Evolutionary conservation across 2,329 filamentous ascomycete genomes (phyloP).

Genomic region (Cladobotryum protrusum): DNA sequence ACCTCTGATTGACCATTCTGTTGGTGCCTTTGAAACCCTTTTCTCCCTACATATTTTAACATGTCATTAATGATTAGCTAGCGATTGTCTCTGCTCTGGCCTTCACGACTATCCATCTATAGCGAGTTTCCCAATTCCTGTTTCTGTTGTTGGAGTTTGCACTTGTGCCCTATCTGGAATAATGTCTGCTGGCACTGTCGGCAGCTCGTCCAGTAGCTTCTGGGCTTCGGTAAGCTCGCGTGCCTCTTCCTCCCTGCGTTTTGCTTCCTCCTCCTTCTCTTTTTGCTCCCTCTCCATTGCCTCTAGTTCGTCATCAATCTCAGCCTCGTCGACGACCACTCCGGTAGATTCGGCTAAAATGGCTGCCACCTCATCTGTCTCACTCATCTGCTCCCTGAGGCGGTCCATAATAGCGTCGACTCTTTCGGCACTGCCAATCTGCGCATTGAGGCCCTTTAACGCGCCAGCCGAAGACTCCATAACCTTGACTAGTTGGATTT

Average conservation of each 20-base stretch:
- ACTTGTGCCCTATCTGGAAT: slow-evolving; percentile 28
- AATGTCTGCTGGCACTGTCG: slow-evolving; percentile 30
- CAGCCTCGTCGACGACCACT: slow-evolving; percentile 63
- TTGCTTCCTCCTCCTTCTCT: slow-evolving; percentile 45
- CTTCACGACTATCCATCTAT: slow-evolving; percentile 11
- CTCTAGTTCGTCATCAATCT: slow-evolving; percentile 83
- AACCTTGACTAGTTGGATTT: slow-evolving; percentile 74
- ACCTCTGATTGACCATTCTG: too few relatives aligned
- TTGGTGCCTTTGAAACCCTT: too few relatives aligned
- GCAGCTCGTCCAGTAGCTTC: slow-evolving; percentile 47
- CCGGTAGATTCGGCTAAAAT: slow-evolving; percentile 62
- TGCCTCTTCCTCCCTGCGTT: slow-evolving; percentile 36
- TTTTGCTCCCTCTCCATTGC: slow-evolving; percentile 59
- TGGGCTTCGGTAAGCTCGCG: slow-evolving; percentile 43
- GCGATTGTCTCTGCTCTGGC: too few relatives aligned
- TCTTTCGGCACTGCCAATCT: slow-evolving; percentile 68
- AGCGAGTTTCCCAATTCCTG: slow-evolving; percentile 29
- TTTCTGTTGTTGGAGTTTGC: slow-evolving; percentile 31
- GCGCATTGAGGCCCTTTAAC: slow-evolving; percentile 64
- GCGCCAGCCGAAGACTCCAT: slow-evolving; percentile 74
- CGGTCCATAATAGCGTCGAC: slow-evolving; percentile 72
- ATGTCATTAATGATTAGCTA: too few relatives aligned
- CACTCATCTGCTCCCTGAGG: slow-evolving; percentile 71
- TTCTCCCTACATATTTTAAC: too few relatives aligned
- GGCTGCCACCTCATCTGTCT: slow-evolving; percentile 73